Evolutionary conservation across 2,329 filamentous ascomycete genomes (phyloP), one percentile per base, ranked within the genome.

Genomic region (Monilinia fructicola): DNA sequence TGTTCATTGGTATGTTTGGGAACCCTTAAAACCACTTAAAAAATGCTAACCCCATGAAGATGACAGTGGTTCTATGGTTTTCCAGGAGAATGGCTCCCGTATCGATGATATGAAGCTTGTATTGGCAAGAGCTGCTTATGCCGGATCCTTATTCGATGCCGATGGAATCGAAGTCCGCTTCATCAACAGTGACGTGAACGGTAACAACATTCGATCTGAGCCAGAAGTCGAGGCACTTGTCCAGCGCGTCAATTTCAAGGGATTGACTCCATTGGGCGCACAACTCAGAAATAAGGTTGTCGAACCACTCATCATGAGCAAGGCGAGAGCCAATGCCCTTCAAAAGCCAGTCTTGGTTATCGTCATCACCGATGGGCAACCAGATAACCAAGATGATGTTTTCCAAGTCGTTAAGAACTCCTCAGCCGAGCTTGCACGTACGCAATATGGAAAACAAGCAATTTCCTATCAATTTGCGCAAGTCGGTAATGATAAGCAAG

Each of bases 1-100:
- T 77, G 16, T 75, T 74, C 54, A 66, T 75, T 53, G 73, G 73
- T 74, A 68, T 35, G 73, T 73, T 58, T 5, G 6, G 31, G 38
- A 12, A 46, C 2, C 26, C 23, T n/a, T 3, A 7, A 2, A 10
- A 1, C 11, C 38, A 14, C 14, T 7, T 31, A 9, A 6, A 42
- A 52, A 75, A 58, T n/a, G 18, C 42, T 9, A 38, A 66, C 50
- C 28, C 23, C 21, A 14, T 18, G 4, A 60, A 79, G 87, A 90
- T 71, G 87, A 90, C 78, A 88, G 85, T 74, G 87, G 88, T 54
- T 90, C 87, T 26, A 90, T 90, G 82, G 81, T 84, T 66, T 89
- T 90, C 70, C 87, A 89, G 73, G 87, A 90, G 74, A 82, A 84
- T 67, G 87, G 87, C 54, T 82, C 86, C 72, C 85, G 88, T 68